Percentiles rank a stretch among this genome's conserved stretches.
phyloP scores from a whole-genome alignment of 768 basidiomycete species.

The Mycena rebaudengoi region DNA sequence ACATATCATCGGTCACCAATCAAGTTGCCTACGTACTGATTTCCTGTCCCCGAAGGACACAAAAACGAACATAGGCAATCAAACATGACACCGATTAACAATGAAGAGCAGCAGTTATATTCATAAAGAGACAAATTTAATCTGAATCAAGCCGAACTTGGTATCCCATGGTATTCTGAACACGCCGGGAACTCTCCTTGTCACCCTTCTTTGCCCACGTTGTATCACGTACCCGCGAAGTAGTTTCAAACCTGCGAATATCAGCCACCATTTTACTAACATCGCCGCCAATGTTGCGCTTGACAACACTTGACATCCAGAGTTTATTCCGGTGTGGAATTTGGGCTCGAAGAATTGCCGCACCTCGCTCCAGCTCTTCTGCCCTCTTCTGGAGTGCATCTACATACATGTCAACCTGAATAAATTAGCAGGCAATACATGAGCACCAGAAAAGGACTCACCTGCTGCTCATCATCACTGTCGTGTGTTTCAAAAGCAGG shows the following conservation, averaged over 20 bases:
- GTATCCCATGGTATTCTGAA: not conserved
- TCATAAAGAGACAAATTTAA: too few relatives aligned
- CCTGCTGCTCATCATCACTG: not conserved
- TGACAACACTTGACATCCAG: not conserved
- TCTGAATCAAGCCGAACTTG: not conserved
- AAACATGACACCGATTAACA: too few relatives aligned
- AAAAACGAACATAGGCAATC: too few relatives aligned
- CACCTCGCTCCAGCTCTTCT: not conserved
- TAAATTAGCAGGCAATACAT: not conserved
- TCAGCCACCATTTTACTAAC: not conserved
- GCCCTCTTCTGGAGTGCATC: not conserved
- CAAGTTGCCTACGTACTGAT: too few relatives aligned
- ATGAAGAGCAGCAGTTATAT: too few relatives aligned
- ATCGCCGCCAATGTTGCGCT: not conserved
- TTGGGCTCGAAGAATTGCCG: conserved; percentile 2
- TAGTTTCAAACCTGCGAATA: not conserved
- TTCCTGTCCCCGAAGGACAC: too few relatives aligned
- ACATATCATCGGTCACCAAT: too few relatives aligned
- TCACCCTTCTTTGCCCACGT: conserved; percentile 1
- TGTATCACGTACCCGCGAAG: not conserved
- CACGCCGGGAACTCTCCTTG: not conserved
- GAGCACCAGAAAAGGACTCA: not conserved
- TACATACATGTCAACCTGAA: not conserved
- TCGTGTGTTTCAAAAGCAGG: not conserved
- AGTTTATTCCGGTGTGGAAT: not conserved